Conservation (phyloP, 352 stramenopile species). For the Globisporangium cystogenes region DNA sequence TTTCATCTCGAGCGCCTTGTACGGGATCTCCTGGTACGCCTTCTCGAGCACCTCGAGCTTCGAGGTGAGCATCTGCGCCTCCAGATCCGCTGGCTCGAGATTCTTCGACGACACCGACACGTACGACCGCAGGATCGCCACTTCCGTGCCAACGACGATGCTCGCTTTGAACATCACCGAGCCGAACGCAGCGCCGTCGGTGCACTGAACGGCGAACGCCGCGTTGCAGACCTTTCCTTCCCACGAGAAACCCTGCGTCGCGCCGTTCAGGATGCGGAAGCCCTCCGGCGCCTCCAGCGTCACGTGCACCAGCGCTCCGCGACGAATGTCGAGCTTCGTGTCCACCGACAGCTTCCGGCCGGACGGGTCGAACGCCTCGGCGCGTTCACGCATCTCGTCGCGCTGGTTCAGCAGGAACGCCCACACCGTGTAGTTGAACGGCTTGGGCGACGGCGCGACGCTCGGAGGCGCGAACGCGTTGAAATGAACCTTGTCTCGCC, state of each 20-base stretch:
- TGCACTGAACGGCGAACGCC: conserved; percentile 58
- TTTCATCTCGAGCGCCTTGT: conserved; percentile 55
- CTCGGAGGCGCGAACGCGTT: conserved; percentile 62
- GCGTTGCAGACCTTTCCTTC: conserved; percentile 61
- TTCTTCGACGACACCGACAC: conserved; percentile 45
- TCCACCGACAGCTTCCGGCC: conserved; percentile 45
- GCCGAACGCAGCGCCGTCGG: conserved; percentile 36
- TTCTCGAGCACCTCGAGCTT: conserved; percentile 71
- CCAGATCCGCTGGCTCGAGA: conserved; percentile 32
- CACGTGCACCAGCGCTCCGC: conserved; percentile 67
- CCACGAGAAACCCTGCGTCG: conserved; percentile 67
- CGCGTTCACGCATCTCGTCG: conserved; percentile 57
- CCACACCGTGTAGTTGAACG: conserved; percentile 71
- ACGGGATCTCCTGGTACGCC: conserved; percentile 75
- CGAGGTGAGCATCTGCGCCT: conserved; percentile 47
- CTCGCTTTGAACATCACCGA: conserved; percentile 68
- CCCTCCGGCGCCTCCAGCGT: conserved; percentile 58
- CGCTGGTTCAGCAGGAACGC: conserved; percentile 69
- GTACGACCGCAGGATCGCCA: conserved; percentile 67
- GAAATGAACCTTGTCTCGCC: conserved; percentile 72
- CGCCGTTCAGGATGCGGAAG: conserved; percentile 53
- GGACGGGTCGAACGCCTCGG: conserved; percentile 28
- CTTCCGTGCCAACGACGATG: conserved; percentile 64
- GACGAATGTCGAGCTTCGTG: conserved; percentile 62
- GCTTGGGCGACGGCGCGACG: conserved; percentile 48